Base-by-base conservation (phyloP, 2,329 filamentous ascomycete genomes). In the Scolecobasidium constrictum region DNA sequence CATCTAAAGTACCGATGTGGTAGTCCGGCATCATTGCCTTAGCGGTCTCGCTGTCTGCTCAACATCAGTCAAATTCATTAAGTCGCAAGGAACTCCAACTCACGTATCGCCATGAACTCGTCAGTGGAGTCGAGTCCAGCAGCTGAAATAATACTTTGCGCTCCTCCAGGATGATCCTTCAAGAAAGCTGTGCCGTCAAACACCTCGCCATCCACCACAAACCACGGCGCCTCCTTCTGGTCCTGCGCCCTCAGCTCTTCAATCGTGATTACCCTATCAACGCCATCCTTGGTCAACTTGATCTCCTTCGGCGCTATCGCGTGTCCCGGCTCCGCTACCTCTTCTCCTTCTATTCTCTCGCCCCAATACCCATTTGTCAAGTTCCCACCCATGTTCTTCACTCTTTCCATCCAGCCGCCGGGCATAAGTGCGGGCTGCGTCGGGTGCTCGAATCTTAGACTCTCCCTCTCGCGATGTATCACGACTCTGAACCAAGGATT, bases 341-440 rank as follows among this genome's bases (percentile, higher is more conserved):
- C 64, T 40, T 68, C 71, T 1, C 73, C 75, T 3, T 71, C 68
- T 28, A 77, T 60, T 47, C 68, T 77, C 57, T 93, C 86, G 5
- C 87, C 88, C 86, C 88, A 94, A 54, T 79, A 81, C 1, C 85
- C 83, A 51, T 94, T 93, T 5, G 72, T 68, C 15, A 94, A 66
- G 54, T 94, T 78, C 0, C 86, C 86, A 1, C 88, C 87, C 1
- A 71, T 69, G 49, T 85, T 86, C 61, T 93, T 94, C 18, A 92
- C 81, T 13, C 81, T 72, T 54, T 94, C 86, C 88, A 95, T 94
- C 88, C 88, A 95, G 0, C 88, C 88, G 12, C 84, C 84, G 0
- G 82, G 72, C 49, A 81, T 79, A 28, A 86, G 61, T 1, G 81
- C 79, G 5, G 87, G 85, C 49, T 87, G 82, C 3, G 86, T 93